These are phyloP conservation scores for Petunia secreta DNA, from an alignment of 257 asterid genomes.

Conservation along the genomic window DNA sequence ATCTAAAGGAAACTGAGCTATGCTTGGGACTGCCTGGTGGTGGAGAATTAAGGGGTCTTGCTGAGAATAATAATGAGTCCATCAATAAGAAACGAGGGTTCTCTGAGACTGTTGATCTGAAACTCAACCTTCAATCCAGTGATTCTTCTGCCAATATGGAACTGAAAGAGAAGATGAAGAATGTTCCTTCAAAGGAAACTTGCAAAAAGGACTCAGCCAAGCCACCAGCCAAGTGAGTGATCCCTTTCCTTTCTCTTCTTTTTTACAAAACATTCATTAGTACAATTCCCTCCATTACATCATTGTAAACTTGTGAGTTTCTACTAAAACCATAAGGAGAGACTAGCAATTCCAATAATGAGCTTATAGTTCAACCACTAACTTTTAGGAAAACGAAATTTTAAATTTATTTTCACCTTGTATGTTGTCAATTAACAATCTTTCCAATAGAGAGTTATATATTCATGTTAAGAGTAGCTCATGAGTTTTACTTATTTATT, in stretches of 20 bases:
- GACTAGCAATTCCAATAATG: no score
- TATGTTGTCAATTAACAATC: no score
- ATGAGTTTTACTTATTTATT: no score
- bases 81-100: slow-evolving; percentile 53
- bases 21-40: slow-evolving; percentile 63
- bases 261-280: not conserved
- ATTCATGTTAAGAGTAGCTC: no score
- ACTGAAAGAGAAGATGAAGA: slow-evolving; percentile 42
- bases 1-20: slow-evolving; percentile 52
- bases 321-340: no score
- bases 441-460: no score
- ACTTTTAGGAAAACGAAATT: no score
- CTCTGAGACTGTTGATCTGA: slow-evolving; percentile 55
- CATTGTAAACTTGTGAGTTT: no score
- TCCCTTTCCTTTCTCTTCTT: not conserved
- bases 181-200: slow-evolving; percentile 34
- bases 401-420: no score
- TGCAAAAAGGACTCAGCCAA: slow-evolving; percentile 38
- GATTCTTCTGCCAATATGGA: slow-evolving; percentile 33
- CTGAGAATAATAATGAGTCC: not conserved
- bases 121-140: slow-evolving; percentile 50
- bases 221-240: slow-evolving; percentile 55
- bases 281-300: not conserved
- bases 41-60: slow-evolving; percentile 10
- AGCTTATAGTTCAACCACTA: no score